Base-by-base conservation (phyloP, 2,329 filamentous ascomycete genomes). In the Arthrobotrys entomopaga region DNA sequence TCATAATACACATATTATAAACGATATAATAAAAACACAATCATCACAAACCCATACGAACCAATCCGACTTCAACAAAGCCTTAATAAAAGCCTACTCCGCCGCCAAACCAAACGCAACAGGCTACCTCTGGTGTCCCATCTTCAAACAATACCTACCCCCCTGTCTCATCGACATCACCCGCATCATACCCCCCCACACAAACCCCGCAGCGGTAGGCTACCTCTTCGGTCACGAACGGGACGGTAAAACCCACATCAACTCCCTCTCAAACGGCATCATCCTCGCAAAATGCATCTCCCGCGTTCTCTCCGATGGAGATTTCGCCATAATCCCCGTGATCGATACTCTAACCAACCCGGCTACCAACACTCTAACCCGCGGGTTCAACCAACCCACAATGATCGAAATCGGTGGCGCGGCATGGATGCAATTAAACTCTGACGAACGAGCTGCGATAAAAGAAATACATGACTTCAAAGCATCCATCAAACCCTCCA, bases 121-220 rank as follows among this genome's bases (percentile, higher is more conserved):
- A 13, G 40, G 13, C 15, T 66, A 73, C 24, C 26, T 58, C 26
- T 73, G 69, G 69, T 73, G 69, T 15, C 69, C 69, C 1, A 40
- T 73, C 8, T 73, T 73, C 29, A 73, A 73, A 38, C 69, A 66
- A 66, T 66, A 73, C 50, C 50, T 73, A 2, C 69, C 69, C 3
- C 34, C 49, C 0, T 38, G 42, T 1, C 49, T 73, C 3, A 58
- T 73, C 3, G 52, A 50, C 11, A n/a, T 52, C 16, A 43, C 61
- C n/a, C 56, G 54, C 34, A 73, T 73, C 22, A 65, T 73, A 29
- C 64, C 49, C 3, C 20, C 22, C 10, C 53, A 58, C 13, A 53
- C 54, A 8, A 52, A 63, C 15, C 49, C 49, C 5, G 29, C 46
- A 20, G 56, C 69, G 16, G 49, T 63, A 4, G 61, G 61, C 0